These are phyloP conservation scores for Trifolium dubium DNA, from an alignment of 306 rosid species.

Conservation along the genomic window DNA sequence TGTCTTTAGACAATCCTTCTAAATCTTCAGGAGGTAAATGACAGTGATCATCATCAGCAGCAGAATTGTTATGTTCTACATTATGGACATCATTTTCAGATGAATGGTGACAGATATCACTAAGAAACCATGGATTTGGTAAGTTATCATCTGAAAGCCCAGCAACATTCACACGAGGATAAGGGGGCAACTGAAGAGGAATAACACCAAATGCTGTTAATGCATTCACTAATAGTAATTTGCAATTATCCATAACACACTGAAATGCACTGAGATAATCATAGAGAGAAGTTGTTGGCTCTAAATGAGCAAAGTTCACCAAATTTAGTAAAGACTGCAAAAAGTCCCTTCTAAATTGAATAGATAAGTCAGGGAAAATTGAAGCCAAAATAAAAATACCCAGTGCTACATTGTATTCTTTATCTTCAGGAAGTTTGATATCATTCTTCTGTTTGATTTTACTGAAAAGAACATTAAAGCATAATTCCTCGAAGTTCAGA, in stretches of 20 bases:
- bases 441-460: slow-evolving; percentile 58
- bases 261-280: slow-evolving; percentile 88
- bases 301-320: slow-evolving; percentile 70
- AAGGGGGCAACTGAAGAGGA: slow-evolving; percentile 56
- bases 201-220: slow-evolving; percentile 61
- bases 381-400: slow-evolving; percentile 86
- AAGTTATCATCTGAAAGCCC: slow-evolving; percentile 48
- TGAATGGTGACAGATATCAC: slow-evolving; percentile 50
- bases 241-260: slow-evolving; percentile 74
- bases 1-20: slow-evolving; percentile 64
- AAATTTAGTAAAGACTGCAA: slow-evolving; percentile 64
- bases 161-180: slow-evolving; percentile 39
- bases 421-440: slow-evolving; percentile 51
- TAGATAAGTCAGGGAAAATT: slow-evolving; percentile 74
- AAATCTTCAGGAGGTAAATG: slow-evolving; percentile 60
- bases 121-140: slow-evolving; percentile 63
- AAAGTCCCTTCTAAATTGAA: slow-evolving; percentile 68
- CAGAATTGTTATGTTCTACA: slow-evolving; percentile 43
- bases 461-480: slow-evolving; percentile 72
- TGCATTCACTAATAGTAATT: slow-evolving; percentile 57
- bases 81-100: slow-evolving; percentile 49
- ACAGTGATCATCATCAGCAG: slow-evolving; percentile 41
- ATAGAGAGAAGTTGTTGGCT: slow-evolving; percentile 72
- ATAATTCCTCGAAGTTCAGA: slow-evolving; percentile 80
- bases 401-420: slow-evolving; percentile 61